Evolutionary conservation across 1,284 basidiomycete genomes (phyloP).

Genomic region (Trametes versicolor): DNA sequence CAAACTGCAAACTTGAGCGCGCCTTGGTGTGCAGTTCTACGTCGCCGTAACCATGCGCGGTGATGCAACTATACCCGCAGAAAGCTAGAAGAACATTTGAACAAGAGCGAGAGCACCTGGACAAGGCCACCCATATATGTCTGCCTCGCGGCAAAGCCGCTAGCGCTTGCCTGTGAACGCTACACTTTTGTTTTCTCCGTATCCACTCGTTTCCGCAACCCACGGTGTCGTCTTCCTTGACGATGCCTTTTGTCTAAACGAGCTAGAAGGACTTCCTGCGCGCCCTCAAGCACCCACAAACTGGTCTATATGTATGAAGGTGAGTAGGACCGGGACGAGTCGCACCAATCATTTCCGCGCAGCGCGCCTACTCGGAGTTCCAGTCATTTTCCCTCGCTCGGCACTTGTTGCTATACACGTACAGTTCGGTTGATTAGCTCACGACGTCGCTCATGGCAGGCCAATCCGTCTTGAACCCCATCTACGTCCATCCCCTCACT

Average conservation of each 20-base stretch:
- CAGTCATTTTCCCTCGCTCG: slow-evolving; percentile 14
- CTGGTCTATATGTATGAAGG: slow-evolving; percentile 10
- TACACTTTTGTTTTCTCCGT: slow-evolving; percentile 19
- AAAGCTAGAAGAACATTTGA: background rate
- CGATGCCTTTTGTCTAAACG: slow-evolving; percentile 22
- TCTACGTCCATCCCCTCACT: slow-evolving; percentile 25
- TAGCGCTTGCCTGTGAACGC: slow-evolving; percentile 1
- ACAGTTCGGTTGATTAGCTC: slow-evolving; percentile 22
- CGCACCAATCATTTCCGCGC: slow-evolving; percentile 10
- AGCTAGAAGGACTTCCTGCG: background rate
- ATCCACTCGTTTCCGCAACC: background rate
- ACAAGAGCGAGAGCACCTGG: slow-evolving; percentile 12
- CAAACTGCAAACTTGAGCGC: too few species aligned
- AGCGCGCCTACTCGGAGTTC: slow-evolving; percentile 14
- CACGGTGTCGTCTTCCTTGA: slow-evolving; percentile 15
- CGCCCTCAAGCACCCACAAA: slow-evolving; percentile 13
- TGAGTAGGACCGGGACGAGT: background rate
- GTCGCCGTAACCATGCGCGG: too few species aligned
- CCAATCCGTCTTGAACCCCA: slow-evolving; percentile 31
- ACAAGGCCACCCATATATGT: slow-evolving; percentile 15
- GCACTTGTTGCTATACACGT: slow-evolving; percentile 22
- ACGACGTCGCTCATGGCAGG: slow-evolving; percentile 33
- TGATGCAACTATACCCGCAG: background rate
- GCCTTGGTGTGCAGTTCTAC: too few species aligned
- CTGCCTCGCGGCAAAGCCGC: slow-evolving; percentile 2